Percentiles rank a stretch among this genome's conserved stretches.
phyloP scores from a whole-genome alignment of 371 early-diverging fungal species.

The Dentiscutata heterogama region DNA sequence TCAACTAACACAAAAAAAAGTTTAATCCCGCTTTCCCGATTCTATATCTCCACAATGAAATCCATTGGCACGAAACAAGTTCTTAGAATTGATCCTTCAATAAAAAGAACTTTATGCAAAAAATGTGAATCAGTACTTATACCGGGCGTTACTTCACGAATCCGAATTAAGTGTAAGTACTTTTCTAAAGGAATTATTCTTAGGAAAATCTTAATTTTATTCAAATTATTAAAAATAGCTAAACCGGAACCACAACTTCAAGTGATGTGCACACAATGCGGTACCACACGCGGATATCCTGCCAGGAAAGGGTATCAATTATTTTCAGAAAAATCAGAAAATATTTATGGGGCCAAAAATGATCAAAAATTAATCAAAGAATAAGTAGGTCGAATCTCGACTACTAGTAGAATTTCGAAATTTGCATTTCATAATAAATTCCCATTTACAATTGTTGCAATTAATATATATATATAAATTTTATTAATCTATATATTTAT shows the following conservation, averaged over 20 bases:
- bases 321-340: conserved; percentile 45
- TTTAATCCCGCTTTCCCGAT: conserved; percentile 42
- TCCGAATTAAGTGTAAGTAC: conserved; percentile 44
- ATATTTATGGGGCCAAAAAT: no score
- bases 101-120: conserved; percentile 45
- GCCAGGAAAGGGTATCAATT: conserved; percentile 25
- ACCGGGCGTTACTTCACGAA: conserved; percentile 42
- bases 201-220: no score
- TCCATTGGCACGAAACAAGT: conserved; percentile 45
- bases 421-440: no score
- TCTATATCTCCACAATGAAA: conserved; percentile 42
- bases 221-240: not conserved
- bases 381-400: no score
- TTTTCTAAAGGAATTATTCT: not conserved
- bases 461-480: no score
- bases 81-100: conserved; percentile 46
- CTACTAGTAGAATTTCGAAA: no score
- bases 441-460: no score
- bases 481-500: no score
- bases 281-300: conserved; percentile 9
- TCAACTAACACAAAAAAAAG: not conserved
- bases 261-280: conserved; percentile 36
- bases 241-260: conserved; percentile 12
- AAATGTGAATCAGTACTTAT: conserved; percentile 45
- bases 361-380: no score